Evolutionary conservation across 2,329 filamentous ascomycete genomes (phyloP).

Genomic region (Colletotrichum higginsianum): DNA sequence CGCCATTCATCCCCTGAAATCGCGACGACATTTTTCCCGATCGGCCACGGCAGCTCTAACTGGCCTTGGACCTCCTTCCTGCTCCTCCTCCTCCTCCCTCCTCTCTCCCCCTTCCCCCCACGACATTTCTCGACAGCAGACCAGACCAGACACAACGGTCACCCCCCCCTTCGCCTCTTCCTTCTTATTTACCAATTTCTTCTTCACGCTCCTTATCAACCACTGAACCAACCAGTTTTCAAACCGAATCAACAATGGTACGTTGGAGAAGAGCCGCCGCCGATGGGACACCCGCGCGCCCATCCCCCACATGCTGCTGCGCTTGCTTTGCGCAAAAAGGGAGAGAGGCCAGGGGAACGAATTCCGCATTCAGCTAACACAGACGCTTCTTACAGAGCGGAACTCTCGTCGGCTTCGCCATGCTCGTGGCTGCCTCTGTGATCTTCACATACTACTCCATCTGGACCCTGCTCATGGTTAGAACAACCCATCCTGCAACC

Average conservation of each 20-base stretch:
- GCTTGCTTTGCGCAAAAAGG: slow-evolving; percentile 27
- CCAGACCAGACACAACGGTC: background rate
- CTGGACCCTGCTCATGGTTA: slow-evolving; percentile 97
- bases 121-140: background rate
- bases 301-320: slow-evolving; percentile 16
- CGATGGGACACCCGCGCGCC: background rate
- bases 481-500: slow-evolving; percentile 41
- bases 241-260: slow-evolving; percentile 49
- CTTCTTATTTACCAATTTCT: background rate
- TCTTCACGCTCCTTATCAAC: slow-evolving; percentile 36
- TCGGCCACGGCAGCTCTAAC: slow-evolving; percentile 26
- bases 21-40: slow-evolving; percentile 43
- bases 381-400: slow-evolving; percentile 77
- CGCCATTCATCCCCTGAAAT: slow-evolving; percentile 38
- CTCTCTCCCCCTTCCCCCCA: background rate
- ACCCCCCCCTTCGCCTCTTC: background rate
- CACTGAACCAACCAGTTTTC: background rate
- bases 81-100: slow-evolving; percentile 3
- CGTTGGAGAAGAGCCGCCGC: slow-evolving; percentile 18
- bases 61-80: slow-evolving; percentile 8
- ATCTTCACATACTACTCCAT: slow-evolving; percentile 91
- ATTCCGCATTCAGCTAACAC: slow-evolving; percentile 19
- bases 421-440: slow-evolving; percentile 76
- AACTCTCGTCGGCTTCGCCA: slow-evolving; percentile 80
- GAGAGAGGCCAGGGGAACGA: background rate